Evolutionary conservation across 768 basidiomycete species (phyloP), one percentile per base, ranked within the genome.

Genomic region (Mycena crocata): DNA sequence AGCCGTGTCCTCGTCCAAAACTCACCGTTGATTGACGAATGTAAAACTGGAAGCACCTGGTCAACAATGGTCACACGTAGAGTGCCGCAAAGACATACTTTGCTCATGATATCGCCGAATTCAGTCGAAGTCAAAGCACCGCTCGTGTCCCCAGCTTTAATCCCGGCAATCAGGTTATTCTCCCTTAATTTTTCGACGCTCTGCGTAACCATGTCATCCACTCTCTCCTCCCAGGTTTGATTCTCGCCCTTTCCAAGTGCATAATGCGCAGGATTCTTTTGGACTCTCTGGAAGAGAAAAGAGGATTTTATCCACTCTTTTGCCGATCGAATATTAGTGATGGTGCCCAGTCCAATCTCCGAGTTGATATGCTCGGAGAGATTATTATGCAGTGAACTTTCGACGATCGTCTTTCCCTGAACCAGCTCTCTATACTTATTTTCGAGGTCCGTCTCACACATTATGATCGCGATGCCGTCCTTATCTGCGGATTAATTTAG

Each of bases 351-450:
- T 0, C 91, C 91, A 59, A 98, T 92, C 79, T 99, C 97, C 2
- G 95, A 95, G 73, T 98, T 98, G 69, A 99, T 79, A 76, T 98
- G 96, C 76, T 99, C 97, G 4, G 89, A 81, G 8, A 99, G 86
- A 74, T 93, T 93, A 52, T 81, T 79, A 77, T 98, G 95, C 13
- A 96, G 86, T 64, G 85, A 90, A 73, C 94, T 96, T 79, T 98
- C 97, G 35, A 99, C 83, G 19, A 91, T 80, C 0, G 91, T 95
- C 59, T 83, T 87, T 8, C 93, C 93, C 70, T 90, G 89, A 2
- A 84, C 83, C 21, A 96, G 82, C 5, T 85, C 80, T 50, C 85
- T 83, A 77, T 95, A 96, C 73, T 94, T 94, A 19, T 77, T 76
- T 74, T 92, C 91, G 1, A 92, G 83, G 15, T 88, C 87, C 30